Evolutionary conservation across 2,329 filamentous ascomycete species (phyloP).

Genomic region (Trichophyton mentagrophytes): DNA sequence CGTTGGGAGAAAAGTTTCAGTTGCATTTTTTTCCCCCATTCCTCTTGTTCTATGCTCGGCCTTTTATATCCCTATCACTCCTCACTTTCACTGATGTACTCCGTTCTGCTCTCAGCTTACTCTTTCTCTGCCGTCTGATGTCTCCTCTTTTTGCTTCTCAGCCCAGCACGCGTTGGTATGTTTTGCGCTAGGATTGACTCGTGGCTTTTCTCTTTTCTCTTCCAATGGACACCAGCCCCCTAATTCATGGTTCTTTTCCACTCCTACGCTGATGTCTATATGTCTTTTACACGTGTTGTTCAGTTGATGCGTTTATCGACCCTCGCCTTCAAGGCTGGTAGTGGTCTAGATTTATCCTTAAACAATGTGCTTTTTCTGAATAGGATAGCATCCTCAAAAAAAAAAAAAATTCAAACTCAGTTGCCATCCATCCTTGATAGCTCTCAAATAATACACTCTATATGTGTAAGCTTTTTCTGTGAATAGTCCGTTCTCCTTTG

Average conservation of each 20-base stretch:
- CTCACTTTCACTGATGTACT: not conserved
- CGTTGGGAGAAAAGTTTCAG: not conserved
- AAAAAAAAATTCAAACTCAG: not conserved
- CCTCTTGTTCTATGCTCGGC: not conserved
- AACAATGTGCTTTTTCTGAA: not conserved
- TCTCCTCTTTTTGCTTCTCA: conserved; percentile 27
- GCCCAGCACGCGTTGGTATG: not conserved
- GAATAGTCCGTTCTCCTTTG: too few relatives aligned
- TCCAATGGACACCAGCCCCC: conserved; percentile 1
- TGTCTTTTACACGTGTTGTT: not conserved
- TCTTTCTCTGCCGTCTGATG: conserved; percentile 29
- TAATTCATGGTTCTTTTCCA: conserved; percentile 5
- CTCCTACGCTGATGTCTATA: conserved; percentile 4
- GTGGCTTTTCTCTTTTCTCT: conserved; percentile 26
- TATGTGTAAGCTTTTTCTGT: too few relatives aligned
- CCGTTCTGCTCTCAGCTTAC: conserved; percentile 25
- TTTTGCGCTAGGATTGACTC: conserved; percentile 35
- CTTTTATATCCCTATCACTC: not conserved
- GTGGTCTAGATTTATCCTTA: not conserved
- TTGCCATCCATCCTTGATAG: not conserved
- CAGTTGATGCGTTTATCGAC: not conserved
- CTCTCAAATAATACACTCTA: too few relatives aligned
- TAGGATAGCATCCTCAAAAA: not conserved
- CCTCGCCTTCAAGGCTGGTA: not conserved
- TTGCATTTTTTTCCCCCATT: not conserved